A percentile compares a stretch with the other conserved stretches of the same genome.
Evolutionary conservation across 129 eudicot species (phyloP).

Genomic region (carrot (Daucus carota)): DNA sequence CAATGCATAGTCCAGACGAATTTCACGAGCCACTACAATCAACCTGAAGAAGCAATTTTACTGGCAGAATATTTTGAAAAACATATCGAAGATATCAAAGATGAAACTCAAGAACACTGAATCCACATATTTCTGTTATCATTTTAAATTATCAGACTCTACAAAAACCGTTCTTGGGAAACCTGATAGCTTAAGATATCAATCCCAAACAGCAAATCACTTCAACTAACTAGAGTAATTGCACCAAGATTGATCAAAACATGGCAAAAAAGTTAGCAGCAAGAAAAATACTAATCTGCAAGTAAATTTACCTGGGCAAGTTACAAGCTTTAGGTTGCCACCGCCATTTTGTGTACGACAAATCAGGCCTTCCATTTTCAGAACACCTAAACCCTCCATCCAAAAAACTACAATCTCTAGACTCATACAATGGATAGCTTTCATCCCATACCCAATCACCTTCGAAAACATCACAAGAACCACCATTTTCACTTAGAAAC

Average conservation of each 20-base stretch:
- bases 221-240: background rate
- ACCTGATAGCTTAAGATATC: background rate
- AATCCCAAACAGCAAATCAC: background rate
- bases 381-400: slow-evolving; percentile 91
- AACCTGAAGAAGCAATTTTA: background rate
- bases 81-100: background rate
- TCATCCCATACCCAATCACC: slow-evolving; percentile 99
- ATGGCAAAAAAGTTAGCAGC: background rate
- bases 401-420: slow-evolving; percentile 66
- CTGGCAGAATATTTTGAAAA: background rate
- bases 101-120: background rate
- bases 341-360: slow-evolving; percentile 74
- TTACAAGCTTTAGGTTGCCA: slow-evolving; percentile 94
- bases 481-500: slow-evolving; percentile 52
- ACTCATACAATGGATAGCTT: slow-evolving; percentile 77
- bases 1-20: background rate
- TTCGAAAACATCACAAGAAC: slow-evolving; percentile 77
- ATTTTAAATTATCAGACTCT: background rate
- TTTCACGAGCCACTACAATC: background rate
- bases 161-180: background rate
- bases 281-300: background rate
- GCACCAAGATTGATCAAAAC: background rate
- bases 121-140: background rate
- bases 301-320: slow-evolving; percentile 64
- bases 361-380: slow-evolving; percentile 93